phyloP scores from a whole-genome alignment of 768 basidiomycete species.

The Rhodosporidiobolus sp. region DNA sequence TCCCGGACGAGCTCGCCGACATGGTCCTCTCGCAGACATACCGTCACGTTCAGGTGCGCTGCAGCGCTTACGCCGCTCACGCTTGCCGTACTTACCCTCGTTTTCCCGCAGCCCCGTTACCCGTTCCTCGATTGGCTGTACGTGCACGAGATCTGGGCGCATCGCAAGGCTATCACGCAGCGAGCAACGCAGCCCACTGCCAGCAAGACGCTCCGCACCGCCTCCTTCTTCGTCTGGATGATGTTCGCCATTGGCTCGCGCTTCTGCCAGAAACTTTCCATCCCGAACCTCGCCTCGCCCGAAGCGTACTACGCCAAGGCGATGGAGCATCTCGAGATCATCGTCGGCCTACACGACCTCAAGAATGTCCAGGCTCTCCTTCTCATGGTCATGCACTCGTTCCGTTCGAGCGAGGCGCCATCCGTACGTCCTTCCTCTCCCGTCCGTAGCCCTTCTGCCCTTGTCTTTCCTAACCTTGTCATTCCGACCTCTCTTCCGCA shows the following conservation, averaged over 20 bases:
- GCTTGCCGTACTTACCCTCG: not conserved
- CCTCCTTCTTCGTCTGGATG: conserved; percentile 33
- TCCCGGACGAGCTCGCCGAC: conserved; percentile 24
- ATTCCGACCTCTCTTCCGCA: conserved; percentile 4
- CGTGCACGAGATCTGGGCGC: conserved; percentile 17
- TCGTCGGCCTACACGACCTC: conserved; percentile 45
- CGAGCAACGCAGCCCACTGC: not conserved
- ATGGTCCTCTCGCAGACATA: conserved; percentile 1
- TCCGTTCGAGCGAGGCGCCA: conserved; percentile 4
- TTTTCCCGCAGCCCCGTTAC: conserved; percentile 1
- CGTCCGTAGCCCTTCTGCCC: not conserved
- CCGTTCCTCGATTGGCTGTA: conserved; percentile 27
- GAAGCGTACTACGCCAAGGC: conserved; percentile 46
- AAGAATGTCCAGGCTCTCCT: conserved; percentile 44
- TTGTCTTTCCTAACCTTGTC: too few relatives aligned
- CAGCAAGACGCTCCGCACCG: conserved; percentile 6
- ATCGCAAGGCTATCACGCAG: conserved; percentile 15
- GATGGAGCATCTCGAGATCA: conserved; percentile 44
- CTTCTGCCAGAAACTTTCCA: conserved; percentile 38
- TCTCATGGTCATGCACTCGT: conserved; percentile 39
- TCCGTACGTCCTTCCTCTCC: not conserved
- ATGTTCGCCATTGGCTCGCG: conserved; percentile 30
- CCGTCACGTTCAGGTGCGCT: conserved; percentile 18
- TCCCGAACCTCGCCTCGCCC: conserved; percentile 29
- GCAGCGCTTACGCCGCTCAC: not conserved